These are phyloP conservation scores for Adansonia gregorii DNA, from an alignment of 441 rosid species.

Conservation along the genomic window DNA sequence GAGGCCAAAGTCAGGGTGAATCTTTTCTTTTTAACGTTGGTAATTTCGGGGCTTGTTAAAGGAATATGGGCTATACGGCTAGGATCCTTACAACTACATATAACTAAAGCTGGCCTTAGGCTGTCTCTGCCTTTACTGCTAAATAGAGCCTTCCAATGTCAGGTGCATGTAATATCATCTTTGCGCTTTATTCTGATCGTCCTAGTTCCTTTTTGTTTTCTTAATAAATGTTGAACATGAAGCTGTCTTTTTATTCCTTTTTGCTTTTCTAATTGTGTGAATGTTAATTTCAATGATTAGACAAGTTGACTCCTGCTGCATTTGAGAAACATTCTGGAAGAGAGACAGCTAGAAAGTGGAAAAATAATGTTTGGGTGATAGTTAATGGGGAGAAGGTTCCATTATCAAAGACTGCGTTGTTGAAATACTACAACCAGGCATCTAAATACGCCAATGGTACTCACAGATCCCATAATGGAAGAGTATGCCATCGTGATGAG, in stretches of 20 bases:
- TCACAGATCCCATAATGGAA: slow-evolving; percentile 63
- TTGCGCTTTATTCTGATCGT: slow-evolving; percentile 6
- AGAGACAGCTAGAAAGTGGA: slow-evolving; percentile 99
- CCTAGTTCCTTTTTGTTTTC: slow-evolving; percentile 2
- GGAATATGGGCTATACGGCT: neutral
- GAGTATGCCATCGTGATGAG: slow-evolving; percentile 89
- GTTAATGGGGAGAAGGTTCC: slow-evolving; percentile 90
- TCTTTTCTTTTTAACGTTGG: slow-evolving; percentile 9
- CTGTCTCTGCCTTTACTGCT: slow-evolving; percentile 18
- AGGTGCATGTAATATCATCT: slow-evolving; percentile 20
- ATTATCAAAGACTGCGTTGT: slow-evolving; percentile 82
- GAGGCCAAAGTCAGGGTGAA: neutral
- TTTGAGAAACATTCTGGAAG: slow-evolving; percentile 99
- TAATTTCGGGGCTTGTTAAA: slow-evolving; percentile 14
- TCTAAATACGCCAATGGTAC: slow-evolving; percentile 65
- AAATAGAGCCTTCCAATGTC: neutral
- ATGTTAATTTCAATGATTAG: slow-evolving; percentile 48
- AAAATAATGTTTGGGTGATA: slow-evolving; percentile 97
- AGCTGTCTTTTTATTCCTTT: neutral
- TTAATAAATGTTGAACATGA: neutral
- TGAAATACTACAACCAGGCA: slow-evolving; percentile 83
- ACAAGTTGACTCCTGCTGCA: slow-evolving; percentile 93
- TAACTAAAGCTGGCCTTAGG: neutral
- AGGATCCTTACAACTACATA: slow-evolving; percentile 8
- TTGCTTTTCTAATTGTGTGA: slow-evolving; percentile 27